Evolutionary conservation across 441 rosid genomes (phyloP).

Genomic region (Erysimum cheiri): DNA sequence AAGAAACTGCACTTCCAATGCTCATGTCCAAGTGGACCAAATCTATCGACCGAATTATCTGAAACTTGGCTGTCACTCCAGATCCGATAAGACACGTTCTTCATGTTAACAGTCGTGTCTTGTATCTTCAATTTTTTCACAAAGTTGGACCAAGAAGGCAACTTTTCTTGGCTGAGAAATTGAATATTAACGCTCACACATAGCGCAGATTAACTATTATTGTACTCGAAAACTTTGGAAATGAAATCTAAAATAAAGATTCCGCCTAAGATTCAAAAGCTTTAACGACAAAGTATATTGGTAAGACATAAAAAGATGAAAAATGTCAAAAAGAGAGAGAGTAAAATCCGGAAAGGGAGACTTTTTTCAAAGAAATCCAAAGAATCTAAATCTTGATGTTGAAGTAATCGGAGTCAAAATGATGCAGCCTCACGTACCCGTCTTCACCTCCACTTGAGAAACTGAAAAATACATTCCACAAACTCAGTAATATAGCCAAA

Average conservation of each 20-base stretch:
- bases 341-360: slow-evolving; percentile 7
- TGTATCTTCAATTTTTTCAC: no score
- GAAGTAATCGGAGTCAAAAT: slow-evolving; percentile 86
- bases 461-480: slow-evolving; percentile 45
- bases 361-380: not conserved
- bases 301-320: not conserved
- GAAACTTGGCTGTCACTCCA: no score
- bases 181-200: no score
- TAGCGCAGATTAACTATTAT: no score
- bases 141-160: no score
- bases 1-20: no score
- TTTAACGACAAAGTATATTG: not conserved
- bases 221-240: not conserved
- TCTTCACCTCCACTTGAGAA: slow-evolving; percentile 98
- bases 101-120: no score
- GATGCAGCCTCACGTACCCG: slow-evolving; percentile 92
- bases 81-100: no score
- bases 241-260: not conserved
- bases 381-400: slow-evolving; percentile 63
- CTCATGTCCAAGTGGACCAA: no score
- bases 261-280: not conserved
- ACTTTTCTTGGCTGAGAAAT: no score
- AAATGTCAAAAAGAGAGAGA: not conserved
- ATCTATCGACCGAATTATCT: no score
- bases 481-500: slow-evolving; percentile 1